A percentile compares a stretch with the other conserved stretches of the same genome.
Evolutionary conservation across 768 basidiomycete genomes (phyloP).

Genomic region (Asterophora parasitica): DNA sequence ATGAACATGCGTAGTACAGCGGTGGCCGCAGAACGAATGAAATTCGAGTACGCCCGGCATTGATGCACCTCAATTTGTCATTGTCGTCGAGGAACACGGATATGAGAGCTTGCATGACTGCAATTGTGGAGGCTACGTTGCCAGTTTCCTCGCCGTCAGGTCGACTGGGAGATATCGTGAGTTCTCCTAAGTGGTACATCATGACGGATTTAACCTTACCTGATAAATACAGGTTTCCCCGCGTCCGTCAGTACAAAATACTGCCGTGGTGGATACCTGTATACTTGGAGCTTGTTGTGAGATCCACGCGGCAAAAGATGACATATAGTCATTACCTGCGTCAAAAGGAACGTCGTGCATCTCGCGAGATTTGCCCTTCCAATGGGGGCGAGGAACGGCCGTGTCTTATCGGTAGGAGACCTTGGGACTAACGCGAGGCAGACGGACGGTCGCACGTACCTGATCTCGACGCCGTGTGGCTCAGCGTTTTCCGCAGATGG

Average conservation of each 20-base stretch:
- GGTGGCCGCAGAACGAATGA: conserved; percentile 84
- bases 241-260: conserved; percentile 95
- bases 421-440: neutral
- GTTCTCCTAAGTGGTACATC: neutral
- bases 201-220: conserved; percentile 40
- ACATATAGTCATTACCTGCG: conserved; percentile 27
- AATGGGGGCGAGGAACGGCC: conserved; percentile 24
- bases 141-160: conserved; percentile 55
- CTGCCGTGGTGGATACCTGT: conserved; percentile 54
- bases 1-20: conserved; percentile 87
- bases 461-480: conserved; percentile 40
- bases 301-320: neutral
- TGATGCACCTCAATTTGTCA: conserved; percentile 82
- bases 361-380: conserved; percentile 27
- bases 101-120: conserved; percentile 91
- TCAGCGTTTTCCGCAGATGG: conserved; percentile 65
- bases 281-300: conserved; percentile 23
- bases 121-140: conserved; percentile 73
- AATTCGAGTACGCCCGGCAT: conserved; percentile 77
- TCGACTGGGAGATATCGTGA: conserved; percentile 30
- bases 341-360: conserved; percentile 36
- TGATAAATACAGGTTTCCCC: conserved; percentile 95
- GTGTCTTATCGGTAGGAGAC: conserved; percentile 21
- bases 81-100: conserved; percentile 93
- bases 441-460: conserved; percentile 28